Conservation (phyloP, 306 rosid species). For the Cicer bijugum region DNA sequence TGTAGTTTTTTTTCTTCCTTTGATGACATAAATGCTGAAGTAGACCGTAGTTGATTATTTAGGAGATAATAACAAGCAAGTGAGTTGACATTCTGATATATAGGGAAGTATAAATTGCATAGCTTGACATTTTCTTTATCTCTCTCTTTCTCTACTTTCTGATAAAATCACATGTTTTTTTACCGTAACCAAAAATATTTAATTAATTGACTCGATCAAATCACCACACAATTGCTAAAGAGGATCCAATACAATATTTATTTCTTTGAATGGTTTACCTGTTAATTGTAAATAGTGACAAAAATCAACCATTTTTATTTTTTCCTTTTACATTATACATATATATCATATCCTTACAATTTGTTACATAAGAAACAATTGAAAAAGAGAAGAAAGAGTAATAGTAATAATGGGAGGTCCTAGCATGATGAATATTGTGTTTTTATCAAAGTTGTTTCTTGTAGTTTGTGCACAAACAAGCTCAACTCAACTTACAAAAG, state of each 20-base stretch:
- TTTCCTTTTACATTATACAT: not conserved
- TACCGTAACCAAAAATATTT: too few species aligned
- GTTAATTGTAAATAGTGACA: too few species aligned
- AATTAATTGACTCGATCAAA: too few species aligned
- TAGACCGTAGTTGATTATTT: not conserved
- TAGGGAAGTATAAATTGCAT: too few species aligned
- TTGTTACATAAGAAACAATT: not conserved
- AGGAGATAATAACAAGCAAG: constrained; percentile 6
- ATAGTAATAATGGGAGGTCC: constrained; percentile 18
- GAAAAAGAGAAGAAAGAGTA: not conserved
- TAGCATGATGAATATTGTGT: not conserved
- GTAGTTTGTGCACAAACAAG: constrained; percentile 27
- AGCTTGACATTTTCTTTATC: too few species aligned
- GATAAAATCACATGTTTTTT: too few species aligned
- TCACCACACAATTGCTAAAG: too few species aligned
- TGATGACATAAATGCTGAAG: not conserved
- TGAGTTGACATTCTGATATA: constrained; percentile 12
- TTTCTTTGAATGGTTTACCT: too few species aligned
- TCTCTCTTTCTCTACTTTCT: too few species aligned
- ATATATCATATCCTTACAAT: not conserved
- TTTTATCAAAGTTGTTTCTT: constrained; percentile 25
- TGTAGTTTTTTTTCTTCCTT: not conserved
- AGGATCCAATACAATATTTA: too few species aligned
- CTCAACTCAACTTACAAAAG: constrained; percentile 52
- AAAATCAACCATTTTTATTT: not conserved